Evolutionary conservation across 2,329 filamentous ascomycete genomes (phyloP), one percentile per base, ranked within the genome.

Genomic region (Teratosphaeria pseudoeucalypti): DNA sequence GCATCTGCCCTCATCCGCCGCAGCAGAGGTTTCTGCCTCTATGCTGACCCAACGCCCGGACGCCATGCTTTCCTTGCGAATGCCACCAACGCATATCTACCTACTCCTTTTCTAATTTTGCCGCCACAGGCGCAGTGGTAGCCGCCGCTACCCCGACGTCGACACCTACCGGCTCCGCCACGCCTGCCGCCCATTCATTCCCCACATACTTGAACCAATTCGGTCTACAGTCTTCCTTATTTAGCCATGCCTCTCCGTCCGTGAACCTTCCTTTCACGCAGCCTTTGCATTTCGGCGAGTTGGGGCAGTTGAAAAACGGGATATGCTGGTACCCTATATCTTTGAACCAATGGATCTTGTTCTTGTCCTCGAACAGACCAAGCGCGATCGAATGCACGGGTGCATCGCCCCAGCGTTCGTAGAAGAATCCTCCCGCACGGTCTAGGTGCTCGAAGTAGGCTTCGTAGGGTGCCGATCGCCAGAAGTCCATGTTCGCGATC

Each of bases 321-420:
- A 97, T 92, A 68, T 99, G 94, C 70, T 96, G 91, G 77, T 99
- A 99, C 60, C 94, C 94, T 66, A 99, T 97, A 73, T 99, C 94
- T 58, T 92, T 92, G 86, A 99, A 99, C 92, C 92, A 96, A 61
- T 62, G 63, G n/a, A 99, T 89, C 74, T 90, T 92, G 75, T 81
- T 88, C 70, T 85, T 83, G 72, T 99, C 92, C 70, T 95, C 92
- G 72, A 99, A 96, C 29, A 99, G 75, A 34, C 90, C 94, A 52
- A 99, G 76, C 0, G 90, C 94, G 68, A 99, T 91, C 65, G 90
- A 95, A 75, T 99, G 94, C 6, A 99, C 94, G 0, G 94, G 94
- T 1, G 94, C 94, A 79, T 99, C 94, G 10, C 94, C 94, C 94
- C 94, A 99, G 67, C 94, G 82, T 78, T 99, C 94, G 72, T 99